phyloP scores from a whole-genome alignment of 2,329 filamentous ascomycete species.

The Aspergillus sp. region DNA sequence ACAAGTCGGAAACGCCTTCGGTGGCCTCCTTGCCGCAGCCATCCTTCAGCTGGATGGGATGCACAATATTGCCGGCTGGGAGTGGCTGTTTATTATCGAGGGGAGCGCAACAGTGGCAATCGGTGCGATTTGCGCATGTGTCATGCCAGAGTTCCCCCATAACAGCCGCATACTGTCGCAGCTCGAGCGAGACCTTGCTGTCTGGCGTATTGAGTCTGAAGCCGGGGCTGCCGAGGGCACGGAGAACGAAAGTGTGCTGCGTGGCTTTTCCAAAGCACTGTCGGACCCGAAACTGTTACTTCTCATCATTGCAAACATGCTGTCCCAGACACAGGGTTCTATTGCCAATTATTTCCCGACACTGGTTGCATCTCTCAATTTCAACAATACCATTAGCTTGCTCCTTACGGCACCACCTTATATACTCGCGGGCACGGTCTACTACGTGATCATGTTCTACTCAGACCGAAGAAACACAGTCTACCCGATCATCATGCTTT shows the following conservation, averaged over 20 bases:
- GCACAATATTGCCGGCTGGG: slow-evolving; percentile 21
- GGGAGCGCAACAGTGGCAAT: slow-evolving; percentile 25
- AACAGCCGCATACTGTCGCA: slow-evolving; percentile 33
- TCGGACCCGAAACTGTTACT: slow-evolving; percentile 38
- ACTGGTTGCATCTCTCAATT: slow-evolving; percentile 20
- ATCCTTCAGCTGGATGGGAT: slow-evolving; percentile 23
- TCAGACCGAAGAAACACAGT: slow-evolving; percentile 36
- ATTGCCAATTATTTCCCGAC: slow-evolving; percentile 28
- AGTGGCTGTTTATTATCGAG: slow-evolving; percentile 31
- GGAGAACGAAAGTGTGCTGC: slow-evolving; percentile 28
- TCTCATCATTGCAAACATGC: slow-evolving; percentile 39
- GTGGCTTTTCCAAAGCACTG: slow-evolving; percentile 27
- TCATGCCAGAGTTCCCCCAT: slow-evolving; percentile 42
- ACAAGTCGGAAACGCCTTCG: slow-evolving; percentile 26
- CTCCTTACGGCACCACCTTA: slow-evolving; percentile 50
- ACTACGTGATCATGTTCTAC: slow-evolving; percentile 35
- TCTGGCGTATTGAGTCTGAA: slow-evolving; percentile 30
- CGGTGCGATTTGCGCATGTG: slow-evolving; percentile 28
- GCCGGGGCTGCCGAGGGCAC: slow-evolving; percentile 39
- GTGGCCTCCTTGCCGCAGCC: slow-evolving; percentile 22
- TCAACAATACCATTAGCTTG: slow-evolving; percentile 37
- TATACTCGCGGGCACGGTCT: slow-evolving; percentile 38
- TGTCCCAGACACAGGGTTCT: slow-evolving; percentile 37
- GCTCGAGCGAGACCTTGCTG: slow-evolving; percentile 20
- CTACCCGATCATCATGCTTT: slow-evolving; percentile 34